phyloP scores from a whole-genome alignment of 805 yeast species.

The Kazachstania bromeliacearum region DNA sequence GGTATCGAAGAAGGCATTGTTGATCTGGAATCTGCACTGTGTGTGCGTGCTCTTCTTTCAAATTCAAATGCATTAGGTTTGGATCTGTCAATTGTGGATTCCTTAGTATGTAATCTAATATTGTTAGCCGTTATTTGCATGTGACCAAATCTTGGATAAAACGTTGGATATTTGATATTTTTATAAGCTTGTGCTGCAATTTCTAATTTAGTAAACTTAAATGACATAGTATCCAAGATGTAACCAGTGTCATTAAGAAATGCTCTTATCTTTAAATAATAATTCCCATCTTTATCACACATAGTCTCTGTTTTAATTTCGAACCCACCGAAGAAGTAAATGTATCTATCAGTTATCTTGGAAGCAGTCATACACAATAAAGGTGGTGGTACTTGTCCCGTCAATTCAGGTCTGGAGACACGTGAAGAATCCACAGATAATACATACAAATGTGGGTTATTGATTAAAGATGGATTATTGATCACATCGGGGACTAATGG shows the following conservation, averaged over 20 bases:
- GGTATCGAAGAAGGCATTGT: neutral
- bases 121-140: conserved; percentile 22
- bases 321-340: conserved; percentile 65
- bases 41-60: neutral
- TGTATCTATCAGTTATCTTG: conserved; percentile 44
- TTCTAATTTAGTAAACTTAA: conserved; percentile 40
- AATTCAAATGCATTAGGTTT: neutral
- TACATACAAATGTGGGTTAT: conserved; percentile 31
- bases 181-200: conserved; percentile 29
- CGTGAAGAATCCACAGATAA: conserved; percentile 35
- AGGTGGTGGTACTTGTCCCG: conserved; percentile 44
- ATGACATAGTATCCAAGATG: conserved; percentile 45
- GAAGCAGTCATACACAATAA: conserved; percentile 41
- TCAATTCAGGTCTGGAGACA: conserved; percentile 25
- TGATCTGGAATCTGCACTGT: neutral
- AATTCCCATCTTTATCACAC: conserved; percentile 28
- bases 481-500: conserved; percentile 37
- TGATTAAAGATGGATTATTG: conserved; percentile 34
- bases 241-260: conserved; percentile 45
- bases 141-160: conserved; percentile 35
- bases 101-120: neutral
- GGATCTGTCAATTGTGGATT: neutral
- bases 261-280: conserved; percentile 33
- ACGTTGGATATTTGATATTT: conserved; percentile 24
- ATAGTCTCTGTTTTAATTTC: conserved; percentile 31